Percentiles rank a stretch among this genome's conserved stretches.
Conservation (phyloP, 2,329 filamentous ascomycete genomes). For the Zymoseptoria passerinii region DNA sequence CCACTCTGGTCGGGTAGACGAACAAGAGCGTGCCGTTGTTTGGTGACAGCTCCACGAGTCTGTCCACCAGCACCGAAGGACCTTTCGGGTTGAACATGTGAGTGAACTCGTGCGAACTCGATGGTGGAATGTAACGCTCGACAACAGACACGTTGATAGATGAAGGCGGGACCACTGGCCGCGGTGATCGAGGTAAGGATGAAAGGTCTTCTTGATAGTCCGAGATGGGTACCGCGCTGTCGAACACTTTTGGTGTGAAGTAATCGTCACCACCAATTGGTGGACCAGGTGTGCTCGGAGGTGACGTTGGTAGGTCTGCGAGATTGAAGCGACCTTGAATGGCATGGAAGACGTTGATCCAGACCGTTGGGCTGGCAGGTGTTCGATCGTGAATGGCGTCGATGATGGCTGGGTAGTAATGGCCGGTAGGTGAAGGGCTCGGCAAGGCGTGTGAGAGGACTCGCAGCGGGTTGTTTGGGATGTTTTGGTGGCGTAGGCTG, state of each 20-base stretch:
- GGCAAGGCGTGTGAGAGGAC: conserved; percentile 55
- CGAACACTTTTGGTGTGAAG: conserved; percentile 54
- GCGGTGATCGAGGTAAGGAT: conserved; percentile 44
- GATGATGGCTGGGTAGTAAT: conserved; percentile 49
- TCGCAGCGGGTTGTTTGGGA: conserved; percentile 39
- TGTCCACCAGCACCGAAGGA: conserved; percentile 52
- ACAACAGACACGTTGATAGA: conserved; percentile 54
- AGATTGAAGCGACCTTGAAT: conserved; percentile 55
- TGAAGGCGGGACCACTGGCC: conserved; percentile 51
- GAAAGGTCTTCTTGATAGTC: conserved; percentile 49
- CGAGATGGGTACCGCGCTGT: conserved; percentile 51
- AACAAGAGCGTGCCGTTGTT: conserved; percentile 51
- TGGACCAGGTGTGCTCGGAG: conserved; percentile 49
- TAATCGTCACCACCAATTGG: conserved; percentile 49
- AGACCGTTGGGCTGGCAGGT: conserved; percentile 44
- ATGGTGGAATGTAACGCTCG: conserved; percentile 58
- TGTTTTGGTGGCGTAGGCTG: conserved; percentile 28
- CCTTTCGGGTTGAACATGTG: conserved; percentile 49
- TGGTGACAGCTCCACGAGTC: conserved; percentile 51
- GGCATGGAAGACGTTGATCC: conserved; percentile 58
- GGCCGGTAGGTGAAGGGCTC: conserved; percentile 42
- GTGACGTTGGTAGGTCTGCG: conserved; percentile 54
- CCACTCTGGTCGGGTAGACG: conserved; percentile 53
- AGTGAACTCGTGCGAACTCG: conserved; percentile 49
- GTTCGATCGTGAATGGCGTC: conserved; percentile 47